A percentile compares a stretch with the other conserved stretches of the same genome.
Conservation (phyloP, 2,329 filamentous ascomycete species). For the Fusarium burgessii region DNA sequence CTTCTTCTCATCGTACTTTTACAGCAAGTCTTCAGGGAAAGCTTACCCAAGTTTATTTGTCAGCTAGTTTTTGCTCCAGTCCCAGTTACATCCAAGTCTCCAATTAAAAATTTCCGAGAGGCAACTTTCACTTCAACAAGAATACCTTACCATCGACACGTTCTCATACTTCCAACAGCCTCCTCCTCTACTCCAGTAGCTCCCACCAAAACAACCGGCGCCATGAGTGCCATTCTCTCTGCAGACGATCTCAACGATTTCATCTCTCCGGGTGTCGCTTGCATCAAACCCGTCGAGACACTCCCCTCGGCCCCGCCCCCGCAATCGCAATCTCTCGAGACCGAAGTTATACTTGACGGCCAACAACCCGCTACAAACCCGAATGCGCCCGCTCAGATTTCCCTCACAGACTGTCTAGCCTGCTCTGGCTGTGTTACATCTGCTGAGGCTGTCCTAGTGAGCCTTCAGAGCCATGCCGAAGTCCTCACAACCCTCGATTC, state of each 20-base stretch:
- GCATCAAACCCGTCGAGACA: slow-evolving; percentile 97
- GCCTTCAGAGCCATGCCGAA: slow-evolving; percentile 92
- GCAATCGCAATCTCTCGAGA: slow-evolving; percentile 59
- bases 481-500: slow-evolving; percentile 85
- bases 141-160: slow-evolving; percentile 9
- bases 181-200: neutral
- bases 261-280: slow-evolving; percentile 96
- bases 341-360: slow-evolving; percentile 96
- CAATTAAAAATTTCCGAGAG: slow-evolving; percentile 20
- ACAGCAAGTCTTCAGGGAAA: neutral
- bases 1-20: neutral
- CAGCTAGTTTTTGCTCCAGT: slow-evolving; percentile 24
- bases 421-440: slow-evolving; percentile 98
- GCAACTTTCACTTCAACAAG: slow-evolving; percentile 15
- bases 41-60: slow-evolving; percentile 41
- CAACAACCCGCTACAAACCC: slow-evolving; percentile 68
- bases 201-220: slow-evolving; percentile 41
- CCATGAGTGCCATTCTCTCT: slow-evolving; percentile 97
- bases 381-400: slow-evolving; percentile 86
- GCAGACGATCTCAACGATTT: slow-evolving; percentile 99
- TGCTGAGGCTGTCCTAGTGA: slow-evolving; percentile 96
- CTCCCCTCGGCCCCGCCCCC: slow-evolving; percentile 70
- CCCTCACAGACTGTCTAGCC: slow-evolving; percentile 94
- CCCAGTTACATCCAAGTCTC: slow-evolving; percentile 10
- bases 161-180: slow-evolving; percentile 6